Evolutionary conservation across 2,329 filamentous ascomycete species (phyloP), one percentile per base, ranked within the genome.

Genomic region (Colletotrichum echinochloae): DNA sequence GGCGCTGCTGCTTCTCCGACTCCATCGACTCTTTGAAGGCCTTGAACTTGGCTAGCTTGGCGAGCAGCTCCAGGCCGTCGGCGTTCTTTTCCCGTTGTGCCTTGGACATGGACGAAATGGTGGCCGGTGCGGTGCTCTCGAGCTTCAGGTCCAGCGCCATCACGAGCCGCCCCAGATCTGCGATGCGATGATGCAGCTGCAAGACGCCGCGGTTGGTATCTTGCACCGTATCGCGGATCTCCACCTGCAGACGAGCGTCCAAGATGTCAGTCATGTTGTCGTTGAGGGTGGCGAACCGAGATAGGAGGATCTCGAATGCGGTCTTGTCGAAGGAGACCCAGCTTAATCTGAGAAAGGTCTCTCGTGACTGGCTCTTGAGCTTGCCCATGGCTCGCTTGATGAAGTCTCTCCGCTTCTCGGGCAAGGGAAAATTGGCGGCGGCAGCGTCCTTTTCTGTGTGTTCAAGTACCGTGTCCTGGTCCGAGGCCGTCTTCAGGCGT

Each of bases 11-110:
- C 33, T 60, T 55, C 16, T 60, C 48, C 8, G 30, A 18, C 49
- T 85, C 83, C 41, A 86, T 82, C 2, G 82, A 82, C 73, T 84
- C 81, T 52, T 85, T 86, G 73, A 86, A 86, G 2, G 84, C 84
- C 72, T 86, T 86, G 79, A 86, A 86, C 71, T 83, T 85, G 74
- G 84, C 84, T 9, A 86, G 74, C 66, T 82, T 81, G 2, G 82
- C 78, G 2, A 86, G 74, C 35, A 83, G 79, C 57, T 79, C 77
- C 8, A 85, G 76, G 0, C 79, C 80, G 28, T 82, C 79, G 18
- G 80, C 79, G 49, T 84, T 82, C 54, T 79, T 80, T 23, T 79
- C 79, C 49, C 79, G 77, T 66, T 82, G 80, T 1, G 75, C 65
- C 28, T 76, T 77, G 1, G 81, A 79, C 74, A 81, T 77, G 18